Evolutionary conservation across 305 asterid genomes (phyloP), one percentile per base, ranked within the genome.

Genomic region (Solanum hybrid): DNA sequence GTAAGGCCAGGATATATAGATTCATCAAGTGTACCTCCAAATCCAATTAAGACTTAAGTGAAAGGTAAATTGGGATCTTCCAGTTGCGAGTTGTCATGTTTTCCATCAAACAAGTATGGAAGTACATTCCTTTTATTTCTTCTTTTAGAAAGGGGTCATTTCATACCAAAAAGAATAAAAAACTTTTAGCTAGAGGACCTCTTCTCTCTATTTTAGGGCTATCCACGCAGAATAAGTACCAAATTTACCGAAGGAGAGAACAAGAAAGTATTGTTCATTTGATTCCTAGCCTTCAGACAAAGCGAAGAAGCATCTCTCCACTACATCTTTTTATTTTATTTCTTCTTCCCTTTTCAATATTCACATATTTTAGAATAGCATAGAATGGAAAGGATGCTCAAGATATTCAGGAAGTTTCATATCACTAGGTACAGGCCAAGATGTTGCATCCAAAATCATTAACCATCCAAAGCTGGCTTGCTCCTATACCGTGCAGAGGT

Each of bases 271-370:
- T 94, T 94, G 95, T 84, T 82, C 92, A 90, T 94, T 91, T 96
- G 92, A 94, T 92, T 92, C 97, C 94, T 92, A 90, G 92, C 95
- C 95, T 92, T 94, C 95, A 90, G 93, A 94, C 93, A 86, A 95
- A 94, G 95, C 92, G 92, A 95, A 93, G 93, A 90, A 92, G 94
- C 93, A 93, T 92, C 92, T 90, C 89, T 93, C 90, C 91, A 42
- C 89, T 86, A 90, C 73, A 89, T 92, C 13, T 10, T 24, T 29
- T 51, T 20, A 74, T 76, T 51, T 89, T 78, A n/a, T 51, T 86
- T 90, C 89, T 82, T 87, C 61, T 74, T 40, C 69, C 37, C 37
- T 57, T 89, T 61, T 75, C n/a, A 79, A 34, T 67, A 31, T 57
- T 89, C 89, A 89, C 81, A 26, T 18, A 36, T 82, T 87, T 33